Conservation (phyloP, 2,329 filamentous ascomycete species). For the Pseudogymnoascus sp. region DNA sequence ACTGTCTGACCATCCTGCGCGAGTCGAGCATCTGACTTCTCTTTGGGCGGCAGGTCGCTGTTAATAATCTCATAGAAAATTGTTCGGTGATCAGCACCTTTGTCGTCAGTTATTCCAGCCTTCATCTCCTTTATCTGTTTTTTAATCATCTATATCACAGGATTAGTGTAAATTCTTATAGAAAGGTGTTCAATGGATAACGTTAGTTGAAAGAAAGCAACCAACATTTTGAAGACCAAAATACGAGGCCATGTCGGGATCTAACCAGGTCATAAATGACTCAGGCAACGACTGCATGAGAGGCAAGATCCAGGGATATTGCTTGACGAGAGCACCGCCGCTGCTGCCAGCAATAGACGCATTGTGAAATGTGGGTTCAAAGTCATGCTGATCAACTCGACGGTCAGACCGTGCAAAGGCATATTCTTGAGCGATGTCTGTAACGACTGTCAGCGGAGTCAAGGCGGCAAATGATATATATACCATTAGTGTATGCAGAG, state of each 20-base stretch:
- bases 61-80: conserved; percentile 25
- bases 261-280: conserved; percentile 12
- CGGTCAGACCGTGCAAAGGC: conserved; percentile 23
- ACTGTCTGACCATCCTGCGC: conserved; percentile 27
- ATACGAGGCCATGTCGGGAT: conserved; percentile 15
- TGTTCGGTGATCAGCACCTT: conserved; percentile 19
- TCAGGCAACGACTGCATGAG: conserved; percentile 13
- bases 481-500: conserved; percentile 18
- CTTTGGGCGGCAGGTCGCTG: conserved; percentile 28
- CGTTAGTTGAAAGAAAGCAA: not conserved
- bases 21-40: conserved; percentile 30
- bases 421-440: conserved; percentile 29
- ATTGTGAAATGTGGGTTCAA: conserved; percentile 19
- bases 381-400: conserved; percentile 20
- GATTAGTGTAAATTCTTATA: not conserved
- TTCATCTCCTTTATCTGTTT: conserved; percentile 10
- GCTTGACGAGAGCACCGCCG: conserved; percentile 17
- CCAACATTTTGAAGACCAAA: conserved; percentile 17
- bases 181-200: not conserved
- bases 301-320: conserved; percentile 19
- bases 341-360: conserved; percentile 15
- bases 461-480: not conserved
- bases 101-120: conserved; percentile 6
- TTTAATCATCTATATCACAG: conserved; percentile 11
- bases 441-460: not conserved